Evolutionary conservation across 371 early-diverging fungal genomes (phyloP), one percentile per base, ranked within the genome.

Genomic region (Dentiscutata heterogama): DNA sequence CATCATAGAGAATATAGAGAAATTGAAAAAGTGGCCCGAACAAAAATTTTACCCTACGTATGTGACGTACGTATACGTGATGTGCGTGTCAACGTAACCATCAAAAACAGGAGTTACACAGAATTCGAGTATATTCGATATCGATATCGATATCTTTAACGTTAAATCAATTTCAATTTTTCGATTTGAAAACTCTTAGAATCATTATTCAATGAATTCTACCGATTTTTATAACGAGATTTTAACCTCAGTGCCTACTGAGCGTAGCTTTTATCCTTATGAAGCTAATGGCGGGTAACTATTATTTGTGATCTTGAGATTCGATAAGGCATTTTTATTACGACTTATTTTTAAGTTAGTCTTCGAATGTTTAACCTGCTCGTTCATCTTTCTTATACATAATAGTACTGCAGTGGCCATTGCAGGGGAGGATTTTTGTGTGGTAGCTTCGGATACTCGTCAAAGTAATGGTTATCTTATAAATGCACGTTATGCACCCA

Each of bases 401-500:
- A 54, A 20, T 82, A 96, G 99, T 51, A 99, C 99, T 11, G 90
- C 96, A 82, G 85, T 99, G 74, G 96, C 97, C 65, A 94, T 99
- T 86, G 96, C 97, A 58, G 99, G 99, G 64, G 90, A 94, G 54
- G 99, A 99, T 89, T 99, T 94, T 85, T 94, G 96, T 84, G 88
- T 99, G 18, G 90, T 99, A 46, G 99, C 99, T 31, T 94, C 96
- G 29, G 99, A 99, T 88, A 99, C 99, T 20, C 94, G 99, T 80
- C 98, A 98, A 88, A 96, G 96, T 85, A 95, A 97, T 81, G 99
- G 96, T 31, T 99, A 97, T 90, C 90, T 85, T 82, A 99, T 99
- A 89, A 97, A 99, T 89, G 91, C 97, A 18, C 93, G 99, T 82
- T 95, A 95, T 85, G 89, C 93, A 51, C 97, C 99, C 42, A 99